A percentile compares a stretch with the other conserved stretches of the same genome.
Conservation (phyloP, 2,329 filamentous ascomycete genomes). For the Pezicula rhizophila region DNA sequence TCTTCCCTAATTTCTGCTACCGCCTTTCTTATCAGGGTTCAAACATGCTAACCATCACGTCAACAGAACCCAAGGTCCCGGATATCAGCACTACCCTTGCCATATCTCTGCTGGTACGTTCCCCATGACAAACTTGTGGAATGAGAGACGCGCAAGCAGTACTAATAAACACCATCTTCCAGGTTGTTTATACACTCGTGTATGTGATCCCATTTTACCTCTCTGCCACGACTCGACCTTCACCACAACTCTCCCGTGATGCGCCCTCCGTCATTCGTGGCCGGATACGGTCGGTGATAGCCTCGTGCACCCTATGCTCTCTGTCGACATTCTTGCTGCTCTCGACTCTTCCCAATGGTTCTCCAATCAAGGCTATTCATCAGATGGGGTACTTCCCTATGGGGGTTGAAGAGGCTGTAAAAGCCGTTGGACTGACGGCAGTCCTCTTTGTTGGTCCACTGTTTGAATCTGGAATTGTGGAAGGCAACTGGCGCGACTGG, state of each 20-base stretch:
- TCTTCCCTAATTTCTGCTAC: background rate
- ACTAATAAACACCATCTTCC: constrained; percentile 1
- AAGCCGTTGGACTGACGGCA: constrained; percentile 63
- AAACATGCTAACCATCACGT: background rate
- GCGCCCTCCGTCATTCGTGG: constrained; percentile 83
- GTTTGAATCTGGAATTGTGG: constrained; percentile 70
- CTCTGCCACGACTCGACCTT: constrained; percentile 72
- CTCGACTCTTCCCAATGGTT: constrained; percentile 43
- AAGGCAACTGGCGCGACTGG: constrained; percentile 65
- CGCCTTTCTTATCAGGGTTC: background rate
- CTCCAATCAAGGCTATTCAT: constrained; percentile 52
- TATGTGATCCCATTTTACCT: constrained; percentile 92
- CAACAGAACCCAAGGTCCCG: constrained; percentile 20
- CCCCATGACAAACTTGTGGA: background rate
- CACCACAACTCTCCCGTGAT: constrained; percentile 73
- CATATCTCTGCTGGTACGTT: constrained; percentile 19
- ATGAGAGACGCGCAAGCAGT: background rate
- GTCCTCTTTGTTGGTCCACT: constrained; percentile 80
- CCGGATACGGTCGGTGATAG: constrained; percentile 71
- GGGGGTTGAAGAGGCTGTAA: constrained; percentile 56
- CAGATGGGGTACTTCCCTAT: constrained; percentile 78
- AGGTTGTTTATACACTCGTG: constrained; percentile 77
- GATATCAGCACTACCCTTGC: constrained; percentile 19
- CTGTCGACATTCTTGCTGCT: constrained; percentile 62
- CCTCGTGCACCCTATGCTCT: constrained; percentile 67